phyloP scores from a whole-genome alignment of 768 basidiomycete genomes.

The Mycena epipterygia region DNA sequence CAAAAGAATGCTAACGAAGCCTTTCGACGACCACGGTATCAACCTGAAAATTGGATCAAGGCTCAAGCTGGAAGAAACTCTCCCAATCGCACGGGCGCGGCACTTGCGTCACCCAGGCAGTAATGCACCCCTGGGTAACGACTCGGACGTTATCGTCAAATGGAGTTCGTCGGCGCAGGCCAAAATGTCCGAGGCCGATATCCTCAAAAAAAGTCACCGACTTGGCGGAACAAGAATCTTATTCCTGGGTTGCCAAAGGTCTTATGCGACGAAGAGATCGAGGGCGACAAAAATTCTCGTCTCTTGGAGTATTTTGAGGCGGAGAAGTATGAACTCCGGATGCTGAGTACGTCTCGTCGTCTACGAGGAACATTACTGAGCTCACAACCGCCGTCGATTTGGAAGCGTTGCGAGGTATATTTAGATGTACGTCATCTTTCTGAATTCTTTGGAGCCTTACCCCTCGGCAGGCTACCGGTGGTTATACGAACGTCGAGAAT shows the following conservation, averaged over 20 bases:
- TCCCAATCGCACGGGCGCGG: neutral
- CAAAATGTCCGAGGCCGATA: neutral
- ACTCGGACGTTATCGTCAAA: neutral
- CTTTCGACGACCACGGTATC: too few relatives aligned
- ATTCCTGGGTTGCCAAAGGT: neutral
- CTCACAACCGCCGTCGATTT: neutral
- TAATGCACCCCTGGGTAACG: too few relatives aligned
- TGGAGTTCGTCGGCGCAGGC: neutral
- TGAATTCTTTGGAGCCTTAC: neutral
- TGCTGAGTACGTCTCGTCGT: neutral
- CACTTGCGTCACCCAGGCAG: neutral
- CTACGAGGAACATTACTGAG: neutral
- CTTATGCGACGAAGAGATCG: neutral
- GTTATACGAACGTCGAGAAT: neutral
- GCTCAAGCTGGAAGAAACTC: neutral
- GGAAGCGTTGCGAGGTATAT: neutral
- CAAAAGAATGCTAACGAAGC: too few relatives aligned
- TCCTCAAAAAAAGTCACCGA: neutral
- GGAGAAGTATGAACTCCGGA: neutral
- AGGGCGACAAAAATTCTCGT: neutral
- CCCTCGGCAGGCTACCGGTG: neutral
- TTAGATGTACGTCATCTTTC: neutral
- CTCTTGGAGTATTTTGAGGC: neutral
- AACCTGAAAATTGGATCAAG: neutral
- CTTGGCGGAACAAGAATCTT: too few relatives aligned